These are phyloP conservation scores for Coemansia sp. DNA, from an alignment of 192 early-diverging fungal species.

Conservation along the genomic window DNA sequence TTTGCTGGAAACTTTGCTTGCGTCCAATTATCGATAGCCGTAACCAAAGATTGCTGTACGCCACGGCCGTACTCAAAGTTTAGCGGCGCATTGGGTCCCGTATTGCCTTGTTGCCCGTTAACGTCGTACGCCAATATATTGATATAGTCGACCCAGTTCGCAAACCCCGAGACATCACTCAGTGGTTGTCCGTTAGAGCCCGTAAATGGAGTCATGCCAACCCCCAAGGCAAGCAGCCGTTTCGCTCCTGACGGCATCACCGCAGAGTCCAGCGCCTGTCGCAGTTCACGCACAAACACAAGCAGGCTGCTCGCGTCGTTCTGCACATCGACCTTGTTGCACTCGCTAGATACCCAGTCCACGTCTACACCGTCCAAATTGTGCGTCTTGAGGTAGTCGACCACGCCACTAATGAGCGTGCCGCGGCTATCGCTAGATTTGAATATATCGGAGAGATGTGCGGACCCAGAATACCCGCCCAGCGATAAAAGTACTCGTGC, in stretches of 20 bases:
- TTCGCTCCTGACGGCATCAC: conserved; percentile 27
- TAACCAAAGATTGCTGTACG: conserved; percentile 41
- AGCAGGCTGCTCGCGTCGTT: conserved; percentile 69
- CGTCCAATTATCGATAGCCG: conserved; percentile 60
- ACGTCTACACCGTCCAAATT: conserved; percentile 65
- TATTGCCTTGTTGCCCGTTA: conserved; percentile 57
- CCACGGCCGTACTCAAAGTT: conserved; percentile 30
- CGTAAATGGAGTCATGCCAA: conserved; percentile 61
- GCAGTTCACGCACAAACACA: conserved; percentile 61
- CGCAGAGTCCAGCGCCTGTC: conserved; percentile 47
- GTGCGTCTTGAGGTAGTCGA: conserved; percentile 45
- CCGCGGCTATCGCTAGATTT: conserved; percentile 37
- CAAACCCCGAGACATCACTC: conserved; percentile 60
- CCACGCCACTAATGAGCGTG: conserved; percentile 40
- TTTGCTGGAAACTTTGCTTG: conserved; percentile 59
- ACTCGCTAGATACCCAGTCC: conserved; percentile 66
- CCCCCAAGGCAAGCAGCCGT: conserved; percentile 66
- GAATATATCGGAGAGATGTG: conserved; percentile 59
- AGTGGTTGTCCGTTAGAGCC: conserved; percentile 54
- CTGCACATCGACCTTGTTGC: conserved; percentile 57
- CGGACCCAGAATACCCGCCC: conserved; percentile 75
- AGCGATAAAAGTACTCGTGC: conserved; percentile 63
- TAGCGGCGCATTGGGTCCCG: conserved; percentile 67
- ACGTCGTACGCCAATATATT: conserved; percentile 73
- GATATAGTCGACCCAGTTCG: conserved; percentile 64